Evolutionary conservation across 1,139 yeast species (phyloP).

Genomic region (Kodamaea ohmeri): DNA sequence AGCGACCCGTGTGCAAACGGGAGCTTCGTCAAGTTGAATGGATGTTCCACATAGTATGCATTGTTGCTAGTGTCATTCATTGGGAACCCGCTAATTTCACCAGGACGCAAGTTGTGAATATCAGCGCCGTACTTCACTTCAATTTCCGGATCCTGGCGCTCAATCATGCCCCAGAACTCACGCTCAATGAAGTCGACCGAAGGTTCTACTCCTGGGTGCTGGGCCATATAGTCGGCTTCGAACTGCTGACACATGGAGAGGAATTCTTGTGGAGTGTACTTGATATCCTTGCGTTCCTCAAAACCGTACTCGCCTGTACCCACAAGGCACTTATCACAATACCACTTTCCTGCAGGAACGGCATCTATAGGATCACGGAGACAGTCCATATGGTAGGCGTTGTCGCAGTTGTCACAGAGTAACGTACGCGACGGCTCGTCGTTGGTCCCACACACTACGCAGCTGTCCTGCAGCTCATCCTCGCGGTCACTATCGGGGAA

Average conservation of each 20-base stretch:
- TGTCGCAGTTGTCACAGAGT: constrained; percentile 73
- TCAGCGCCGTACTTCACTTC: constrained; percentile 78
- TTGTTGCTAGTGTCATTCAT: constrained; percentile 24
- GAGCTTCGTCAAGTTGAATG: constrained; percentile 64
- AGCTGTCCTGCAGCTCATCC: constrained; percentile 36
- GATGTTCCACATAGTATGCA: constrained; percentile 46
- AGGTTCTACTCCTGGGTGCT: constrained; percentile 31
- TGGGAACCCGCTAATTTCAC: constrained; percentile 71
- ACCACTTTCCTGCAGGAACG: constrained; percentile 67
- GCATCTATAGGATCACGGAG: constrained; percentile 48
- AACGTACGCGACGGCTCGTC: constrained; percentile 52
- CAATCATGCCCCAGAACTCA: constrained; percentile 61
- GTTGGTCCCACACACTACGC: constrained; percentile 53
- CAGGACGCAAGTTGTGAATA: constrained; percentile 58
- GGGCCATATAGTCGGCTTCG: constrained; percentile 32
- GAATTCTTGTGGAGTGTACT: constrained; percentile 63
- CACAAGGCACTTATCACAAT: constrained; percentile 74
- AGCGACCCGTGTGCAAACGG: constrained; percentile 68
- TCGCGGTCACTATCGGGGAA: constrained; percentile 21
- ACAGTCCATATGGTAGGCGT: constrained; percentile 64
- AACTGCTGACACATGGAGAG: constrained; percentile 56
- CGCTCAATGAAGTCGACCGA: constrained; percentile 47
- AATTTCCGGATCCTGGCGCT: constrained; percentile 43
- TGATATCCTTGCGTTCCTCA: constrained; percentile 60
- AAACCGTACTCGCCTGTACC: constrained; percentile 92